Percentiles rank a stretch among this genome's conserved stretches.
Conservation (phyloP, 331 rosid species). For the Malus hybrid region DNA sequence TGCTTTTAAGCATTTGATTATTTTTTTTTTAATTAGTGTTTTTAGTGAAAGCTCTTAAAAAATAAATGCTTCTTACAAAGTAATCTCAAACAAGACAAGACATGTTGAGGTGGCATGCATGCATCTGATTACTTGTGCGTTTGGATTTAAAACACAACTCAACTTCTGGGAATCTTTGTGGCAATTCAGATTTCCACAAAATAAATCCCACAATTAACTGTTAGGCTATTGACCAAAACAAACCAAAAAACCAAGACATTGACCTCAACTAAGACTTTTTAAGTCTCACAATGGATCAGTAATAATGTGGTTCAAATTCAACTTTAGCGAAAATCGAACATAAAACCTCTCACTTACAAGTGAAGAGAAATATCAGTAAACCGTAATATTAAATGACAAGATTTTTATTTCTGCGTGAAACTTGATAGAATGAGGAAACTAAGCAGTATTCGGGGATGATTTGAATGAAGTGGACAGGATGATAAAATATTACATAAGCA, state of each 20-base stretch:
- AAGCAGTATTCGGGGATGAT: neutral
- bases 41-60: no score
- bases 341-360: no score
- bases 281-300: no score
- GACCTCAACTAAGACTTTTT: neutral
- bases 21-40: no score
- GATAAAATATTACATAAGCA: neutral
- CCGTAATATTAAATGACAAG: no score
- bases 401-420: neutral
- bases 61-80: no score
- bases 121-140: neutral
- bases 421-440: neutral
- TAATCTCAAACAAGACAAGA: no score
- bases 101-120: no score
- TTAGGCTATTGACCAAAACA: neutral
- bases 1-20: no score
- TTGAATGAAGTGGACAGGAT: neutral
- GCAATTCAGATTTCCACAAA: neutral
- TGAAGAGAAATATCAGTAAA: no score
- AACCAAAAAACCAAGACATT: neutral
- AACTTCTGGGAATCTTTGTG: neutral
- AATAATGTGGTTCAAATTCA: no score
- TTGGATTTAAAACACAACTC: neutral
- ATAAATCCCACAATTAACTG: neutral
- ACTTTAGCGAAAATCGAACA: no score